phyloP scores from a whole-genome alignment of 2,329 filamentous ascomycete genomes.

The Curvularia sp. region DNA sequence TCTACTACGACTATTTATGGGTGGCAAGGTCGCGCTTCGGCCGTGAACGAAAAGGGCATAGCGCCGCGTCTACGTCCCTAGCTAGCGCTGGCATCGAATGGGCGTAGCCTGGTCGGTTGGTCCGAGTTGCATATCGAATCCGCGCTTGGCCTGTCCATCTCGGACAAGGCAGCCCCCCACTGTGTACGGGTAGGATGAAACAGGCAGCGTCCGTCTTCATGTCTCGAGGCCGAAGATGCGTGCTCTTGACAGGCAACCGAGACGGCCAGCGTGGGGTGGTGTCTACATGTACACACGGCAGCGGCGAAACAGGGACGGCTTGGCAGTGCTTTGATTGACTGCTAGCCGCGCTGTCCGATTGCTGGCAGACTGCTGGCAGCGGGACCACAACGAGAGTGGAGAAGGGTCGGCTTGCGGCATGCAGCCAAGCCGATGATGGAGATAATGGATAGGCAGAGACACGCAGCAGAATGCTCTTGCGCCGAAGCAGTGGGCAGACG shows the following conservation, averaged over 20 bases:
- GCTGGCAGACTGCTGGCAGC: conserved; percentile 9
- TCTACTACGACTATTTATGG: conserved; percentile 45
- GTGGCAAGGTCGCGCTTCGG: conserved; percentile 39
- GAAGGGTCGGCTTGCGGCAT: conserved; percentile 30
- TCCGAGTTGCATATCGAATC: conserved; percentile 38
- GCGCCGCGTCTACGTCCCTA: conserved; percentile 37
- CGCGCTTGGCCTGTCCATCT: conserved; percentile 25
- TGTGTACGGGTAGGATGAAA: conserved; percentile 37
- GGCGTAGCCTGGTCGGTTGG: conserved; percentile 31
- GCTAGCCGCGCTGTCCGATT: conserved; percentile 24
- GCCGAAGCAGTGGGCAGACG: conserved; percentile 16
- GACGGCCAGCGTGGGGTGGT: neutral
- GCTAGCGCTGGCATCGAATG: conserved; percentile 32
- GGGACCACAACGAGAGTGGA: conserved; percentile 21
- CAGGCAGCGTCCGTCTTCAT: conserved; percentile 37
- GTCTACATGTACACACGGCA: neutral
- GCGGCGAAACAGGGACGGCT: conserved; percentile 7
- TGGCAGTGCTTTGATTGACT: conserved; percentile 12
- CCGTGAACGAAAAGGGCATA: conserved; percentile 31
- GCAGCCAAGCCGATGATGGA: conserved; percentile 32
- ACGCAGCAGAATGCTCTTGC: conserved; percentile 2
- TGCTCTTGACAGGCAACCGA: neutral
- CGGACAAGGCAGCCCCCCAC: conserved; percentile 29
- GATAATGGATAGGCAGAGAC: conserved; percentile 14
- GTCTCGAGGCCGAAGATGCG: conserved; percentile 26